Base-by-base conservation (phyloP, 2,329 filamentous ascomycete genomes). In the Amauroascus verrucosus region DNA sequence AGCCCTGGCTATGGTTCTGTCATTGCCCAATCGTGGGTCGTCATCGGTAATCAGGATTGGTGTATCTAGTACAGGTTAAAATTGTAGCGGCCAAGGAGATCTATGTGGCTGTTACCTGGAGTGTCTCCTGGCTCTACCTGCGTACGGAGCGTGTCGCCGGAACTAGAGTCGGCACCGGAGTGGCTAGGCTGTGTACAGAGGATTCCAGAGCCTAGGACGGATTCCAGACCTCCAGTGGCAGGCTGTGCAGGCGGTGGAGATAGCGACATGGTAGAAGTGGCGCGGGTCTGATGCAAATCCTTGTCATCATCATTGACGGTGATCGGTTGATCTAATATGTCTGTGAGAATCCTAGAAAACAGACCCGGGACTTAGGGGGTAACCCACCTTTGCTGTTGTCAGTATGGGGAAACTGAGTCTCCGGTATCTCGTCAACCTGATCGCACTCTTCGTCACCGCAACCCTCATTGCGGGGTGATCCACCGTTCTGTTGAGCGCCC, bases 71-170 rank as follows among this genome's bases (percentile, higher is more conserved):
- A 46, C 44, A 46, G 18, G 44, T 46, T 46, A 46, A 14, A 46
- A 46, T 46, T 14, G 26, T 4, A 30, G 26, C 44, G 30, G 16
- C 5, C n/a, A 5, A 46, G 44, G 44, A 46, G 44, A 46, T 46
- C 44, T 46, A 46, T 3, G 16, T 8, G n/a, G 14, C 11, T 46
- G 4, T 46, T 46, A 46, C 44, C 44, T 46, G 44, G 3, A 46
- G 44, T 46, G 44, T 46, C 44, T 46, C 44, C 44, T 46, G 44
- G 44, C 44, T 46, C 44, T 46, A 46, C 44, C 44, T 46, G 44
- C 44, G 22, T 30, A 46, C 28, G 44, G 44, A 14, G 44, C 7
- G 3, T 46, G 44, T 14, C 22, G 26, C 44, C 26, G 44, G 44
- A 46, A 46, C 5, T 46, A 14, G 44, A 30, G 16, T 46, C 44